Base-by-base conservation (phyloP, 2,329 filamentous ascomycete species). In the Clarireedia sp. region DNA sequence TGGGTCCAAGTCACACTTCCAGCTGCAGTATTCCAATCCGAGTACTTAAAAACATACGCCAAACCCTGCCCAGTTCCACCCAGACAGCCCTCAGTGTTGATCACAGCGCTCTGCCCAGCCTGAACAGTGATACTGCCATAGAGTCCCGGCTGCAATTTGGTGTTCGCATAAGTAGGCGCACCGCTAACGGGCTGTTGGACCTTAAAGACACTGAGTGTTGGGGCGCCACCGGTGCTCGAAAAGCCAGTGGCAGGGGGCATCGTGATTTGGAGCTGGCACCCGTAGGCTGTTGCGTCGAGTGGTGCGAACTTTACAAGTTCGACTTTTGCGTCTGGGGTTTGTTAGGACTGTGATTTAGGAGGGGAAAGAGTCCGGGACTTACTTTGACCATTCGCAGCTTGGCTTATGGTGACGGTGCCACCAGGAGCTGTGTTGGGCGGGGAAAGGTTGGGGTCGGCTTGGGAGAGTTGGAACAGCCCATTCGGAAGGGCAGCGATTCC, bases 1-100 rank as follows among this genome's bases (percentile, higher is more conserved):
- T 61, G 48, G 5, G n/a, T 51, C 44, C 59, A 60, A 5, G 48
- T 41, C 10, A 61, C 54, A 45, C 48, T 53, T 17, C 40, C 51
- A 8, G 44, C 36, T 14, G n/a, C 38, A 21, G 33, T 41, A 17
- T 60, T 45, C 58, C 51, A 60, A 55, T 59, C 56, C 48, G 55
- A 51, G 36, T 59, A 59, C 36, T 24, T 43, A 4, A 57, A 46
- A 23, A 57, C 48, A 48, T 52, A 58, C 12, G 48, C 24, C 45
- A 59, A 47, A 43, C 51, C 47, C n/a, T 45, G n/a, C 2, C 54
- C 54, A 40, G 36, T 43, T 33, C 37, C 48, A 8, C 38, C 48
- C 0, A 43, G 45, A 26, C 57, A 59, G 3, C 36, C 16, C 23
- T 50, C 40, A 10, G 9, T 37, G 46, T 58, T 57, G 12, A 59